Conservation (phyloP, 352 stramenopile species). For the Globisporangium solare region DNA sequence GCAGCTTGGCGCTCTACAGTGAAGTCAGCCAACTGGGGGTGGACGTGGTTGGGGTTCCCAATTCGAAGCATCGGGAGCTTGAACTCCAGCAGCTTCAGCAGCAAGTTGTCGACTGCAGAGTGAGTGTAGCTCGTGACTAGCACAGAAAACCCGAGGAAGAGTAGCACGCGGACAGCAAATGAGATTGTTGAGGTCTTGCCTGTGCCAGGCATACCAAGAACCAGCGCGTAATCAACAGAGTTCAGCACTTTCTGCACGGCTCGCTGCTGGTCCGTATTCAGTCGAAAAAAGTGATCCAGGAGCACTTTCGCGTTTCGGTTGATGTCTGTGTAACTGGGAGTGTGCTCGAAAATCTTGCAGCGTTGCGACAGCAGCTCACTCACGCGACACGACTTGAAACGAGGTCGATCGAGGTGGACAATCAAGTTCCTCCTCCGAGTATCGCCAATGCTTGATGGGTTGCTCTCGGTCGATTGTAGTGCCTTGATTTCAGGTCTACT, state of each 20-base stretch:
- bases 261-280: slow-evolving; percentile 79
- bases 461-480: slow-evolving; percentile 13
- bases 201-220: slow-evolving; percentile 94
- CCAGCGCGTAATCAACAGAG: slow-evolving; percentile 91
- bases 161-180: slow-evolving; percentile 91
- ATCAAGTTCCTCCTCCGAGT: slow-evolving; percentile 52
- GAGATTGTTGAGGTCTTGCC: slow-evolving; percentile 96
- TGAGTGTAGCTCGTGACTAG: slow-evolving; percentile 98
- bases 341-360: slow-evolving; percentile 7
- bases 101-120: slow-evolving; percentile 96
- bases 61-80: slow-evolving; percentile 74
- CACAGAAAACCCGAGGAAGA: slow-evolving; percentile 91
- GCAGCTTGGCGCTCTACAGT: slow-evolving; percentile 37
- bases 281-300: slow-evolving; percentile 43
- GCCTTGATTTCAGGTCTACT: slow-evolving; percentile 31
- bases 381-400: slow-evolving; percentile 50
- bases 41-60: slow-evolving; percentile 64
- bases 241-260: slow-evolving; percentile 75
- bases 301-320: slow-evolving; percentile 18
- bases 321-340: slow-evolving; percentile 7
- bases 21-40: slow-evolving; percentile 57
- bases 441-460: slow-evolving; percentile 32
- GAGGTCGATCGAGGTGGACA: slow-evolving; percentile 52
- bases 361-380: slow-evolving; percentile 36
- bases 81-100: slow-evolving; percentile 89